Evolutionary conservation across 2,329 filamentous ascomycete genomes (phyloP).

Genomic region (Biscogniauxia sp.): DNA sequence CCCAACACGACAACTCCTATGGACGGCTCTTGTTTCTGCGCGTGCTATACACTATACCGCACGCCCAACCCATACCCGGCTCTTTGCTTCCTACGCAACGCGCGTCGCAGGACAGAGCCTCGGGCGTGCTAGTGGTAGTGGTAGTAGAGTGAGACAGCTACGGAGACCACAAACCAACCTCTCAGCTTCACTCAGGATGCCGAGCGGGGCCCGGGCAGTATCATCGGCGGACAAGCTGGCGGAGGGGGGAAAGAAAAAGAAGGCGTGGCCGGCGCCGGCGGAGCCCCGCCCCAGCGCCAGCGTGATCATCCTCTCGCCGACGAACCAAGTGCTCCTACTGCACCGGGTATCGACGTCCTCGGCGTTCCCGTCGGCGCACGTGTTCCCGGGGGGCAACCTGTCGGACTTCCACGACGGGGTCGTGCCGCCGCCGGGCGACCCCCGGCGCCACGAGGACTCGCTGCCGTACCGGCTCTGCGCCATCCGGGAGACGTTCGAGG

Average conservation of each 20-base stretch:
- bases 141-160: background rate
- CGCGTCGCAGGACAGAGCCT: too few species aligned
- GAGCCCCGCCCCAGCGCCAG: conserved; percentile 50
- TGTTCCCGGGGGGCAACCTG: conserved; percentile 90
- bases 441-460: conserved; percentile 66
- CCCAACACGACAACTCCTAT: background rate
- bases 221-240: background rate
- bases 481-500: conserved; percentile 90
- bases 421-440: conserved; percentile 44
- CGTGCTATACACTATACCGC: background rate
- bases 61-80: background rate
- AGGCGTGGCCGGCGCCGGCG: conserved; percentile 21
- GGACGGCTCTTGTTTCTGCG: background rate
- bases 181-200: background rate
- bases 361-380: conserved; percentile 87
- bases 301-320: conserved; percentile 79
- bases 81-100: background rate
- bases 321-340: conserved; percentile 83
- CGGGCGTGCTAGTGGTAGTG: too few species aligned
- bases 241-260: conserved; percentile 28
- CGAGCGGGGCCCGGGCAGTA: too few species aligned
- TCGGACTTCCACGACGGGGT: conserved; percentile 72
- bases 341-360: conserved; percentile 80
- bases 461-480: conserved; percentile 76
- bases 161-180: background rate